These are phyloP conservation scores for Alloascoidea africana DNA, from an alignment of 805 yeast genomes.

Conservation along the genomic window DNA sequence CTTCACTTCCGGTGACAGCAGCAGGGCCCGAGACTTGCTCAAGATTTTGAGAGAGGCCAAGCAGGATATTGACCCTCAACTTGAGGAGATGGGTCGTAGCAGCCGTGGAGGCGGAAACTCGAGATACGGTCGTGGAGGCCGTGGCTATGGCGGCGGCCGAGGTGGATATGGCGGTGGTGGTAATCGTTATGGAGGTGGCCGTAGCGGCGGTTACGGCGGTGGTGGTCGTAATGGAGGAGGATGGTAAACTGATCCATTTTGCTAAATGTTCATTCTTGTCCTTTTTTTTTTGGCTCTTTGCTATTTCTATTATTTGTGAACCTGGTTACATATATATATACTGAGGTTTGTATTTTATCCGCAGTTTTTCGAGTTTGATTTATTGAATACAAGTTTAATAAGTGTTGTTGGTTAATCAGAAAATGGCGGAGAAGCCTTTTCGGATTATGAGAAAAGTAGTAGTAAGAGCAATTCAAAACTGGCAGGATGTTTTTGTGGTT, in stretches of 20 bases:
- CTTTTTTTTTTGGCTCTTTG: no score
- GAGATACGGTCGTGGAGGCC: conserved; percentile 23
- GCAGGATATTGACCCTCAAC: conserved; percentile 72
- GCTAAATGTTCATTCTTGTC: not conserved
- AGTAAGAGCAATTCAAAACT: no score
- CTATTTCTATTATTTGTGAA: no score
- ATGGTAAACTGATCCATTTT: no score
- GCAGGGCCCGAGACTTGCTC: conserved; percentile 81
- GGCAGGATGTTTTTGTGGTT: no score
- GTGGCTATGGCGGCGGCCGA: conserved; percentile 42
- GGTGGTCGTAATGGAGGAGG: conserved; percentile 26
- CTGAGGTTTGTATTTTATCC: no score
- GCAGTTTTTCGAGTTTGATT: no score
- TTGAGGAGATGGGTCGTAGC: conserved; percentile 63
- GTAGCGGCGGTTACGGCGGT: conserved; percentile 22
- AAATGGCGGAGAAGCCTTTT: no score
- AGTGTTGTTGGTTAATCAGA: no score
- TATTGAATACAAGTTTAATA: no score
- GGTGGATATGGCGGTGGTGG: conserved; percentile 36
- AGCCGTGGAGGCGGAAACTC: conserved; percentile 44
- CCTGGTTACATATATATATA: no score
- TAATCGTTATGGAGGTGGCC: conserved; percentile 26
- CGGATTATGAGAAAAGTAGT: no score
- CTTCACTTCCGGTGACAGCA: conserved; percentile 77
- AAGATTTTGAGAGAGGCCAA: conserved; percentile 91